Conservation (phyloP, 1,139 yeast genomes). For the Geotrichum fermentans region DNA sequence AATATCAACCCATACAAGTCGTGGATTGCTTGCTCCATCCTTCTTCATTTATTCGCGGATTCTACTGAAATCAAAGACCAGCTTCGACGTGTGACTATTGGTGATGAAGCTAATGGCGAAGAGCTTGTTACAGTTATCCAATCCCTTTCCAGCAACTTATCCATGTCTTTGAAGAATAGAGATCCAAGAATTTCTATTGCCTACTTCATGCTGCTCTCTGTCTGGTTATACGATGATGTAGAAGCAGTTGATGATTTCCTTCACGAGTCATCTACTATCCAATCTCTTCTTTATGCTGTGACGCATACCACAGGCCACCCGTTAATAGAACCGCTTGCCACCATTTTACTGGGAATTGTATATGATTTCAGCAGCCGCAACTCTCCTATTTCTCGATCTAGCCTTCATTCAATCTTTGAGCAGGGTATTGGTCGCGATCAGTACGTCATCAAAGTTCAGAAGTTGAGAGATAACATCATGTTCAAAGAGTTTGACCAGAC, state of each 20-base stretch:
- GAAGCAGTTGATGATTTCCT: conserved; percentile 73
- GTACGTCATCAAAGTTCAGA: conserved; percentile 66
- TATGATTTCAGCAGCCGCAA: conserved; percentile 74
- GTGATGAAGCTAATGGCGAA: conserved; percentile 60
- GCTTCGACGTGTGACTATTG: conserved; percentile 56
- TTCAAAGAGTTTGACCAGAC: conserved; percentile 54
- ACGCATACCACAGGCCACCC: conserved; percentile 56
- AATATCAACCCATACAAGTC: conserved; percentile 78
- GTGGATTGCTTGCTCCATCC: conserved; percentile 76
- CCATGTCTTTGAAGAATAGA: conserved; percentile 56
- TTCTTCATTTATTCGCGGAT: conserved; percentile 61
- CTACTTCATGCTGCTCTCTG: conserved; percentile 66
- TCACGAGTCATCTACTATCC: conserved; percentile 59
- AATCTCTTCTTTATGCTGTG: conserved; percentile 62
- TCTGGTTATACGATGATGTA: conserved; percentile 76
- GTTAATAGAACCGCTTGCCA: conserved; percentile 69
- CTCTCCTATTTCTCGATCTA: conserved; percentile 66
- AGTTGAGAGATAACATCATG: conserved; percentile 56
- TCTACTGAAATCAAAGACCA: conserved; percentile 46
- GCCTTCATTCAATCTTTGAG: conserved; percentile 57
- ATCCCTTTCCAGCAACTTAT: conserved; percentile 70
- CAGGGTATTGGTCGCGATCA: conserved; percentile 79
- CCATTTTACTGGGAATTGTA: conserved; percentile 66
- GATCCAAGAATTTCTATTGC: conserved; percentile 80
- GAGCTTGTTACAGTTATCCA: conserved; percentile 73